Evolutionary conservation across 2,329 filamentous ascomycete species (phyloP).

Genomic region (Endocalyx cinctus): DNA sequence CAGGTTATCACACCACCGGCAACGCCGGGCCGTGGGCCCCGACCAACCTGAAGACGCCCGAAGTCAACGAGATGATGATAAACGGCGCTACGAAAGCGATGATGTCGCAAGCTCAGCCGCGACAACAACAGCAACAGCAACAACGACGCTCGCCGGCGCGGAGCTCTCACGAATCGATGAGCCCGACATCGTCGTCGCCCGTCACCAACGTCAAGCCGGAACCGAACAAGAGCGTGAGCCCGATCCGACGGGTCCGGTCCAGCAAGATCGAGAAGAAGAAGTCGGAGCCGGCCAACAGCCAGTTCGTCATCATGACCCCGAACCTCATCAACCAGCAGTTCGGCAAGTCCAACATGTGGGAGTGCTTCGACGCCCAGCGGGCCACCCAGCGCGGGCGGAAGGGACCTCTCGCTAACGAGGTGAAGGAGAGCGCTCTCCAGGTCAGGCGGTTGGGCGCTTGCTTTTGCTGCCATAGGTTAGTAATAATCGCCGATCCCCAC

Average conservation of each 20-base stretch:
- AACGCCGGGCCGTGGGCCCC: conserved; percentile 41
- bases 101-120: conserved; percentile 6
- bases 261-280: conserved; percentile 44
- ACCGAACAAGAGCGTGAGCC: conserved; percentile 21
- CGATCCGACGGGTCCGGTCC: conserved; percentile 38
- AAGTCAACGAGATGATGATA: conserved; percentile 27
- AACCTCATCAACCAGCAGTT: conserved; percentile 47
- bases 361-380: conserved; percentile 50
- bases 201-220: conserved; percentile 21
- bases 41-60: conserved; percentile 28
- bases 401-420: conserved; percentile 49
- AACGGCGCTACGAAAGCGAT: conserved; percentile 33
- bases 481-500: too few species aligned
- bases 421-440: conserved; percentile 49
- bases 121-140: background rate
- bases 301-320: conserved; percentile 53
- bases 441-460: conserved; percentile 52
- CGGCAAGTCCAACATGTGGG: conserved; percentile 47
- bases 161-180: conserved; percentile 20
- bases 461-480: conserved; percentile 49
- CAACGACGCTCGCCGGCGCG: conserved; percentile 10
- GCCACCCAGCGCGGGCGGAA: conserved; percentile 52
- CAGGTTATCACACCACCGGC: conserved; percentile 30
- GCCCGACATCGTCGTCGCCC: conserved; percentile 22
- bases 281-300: conserved; percentile 30